Evolutionary conservation across 1,284 basidiomycete species (phyloP), one percentile per base, ranked within the genome.

Genomic region (Leucoagaricus sp.): DNA sequence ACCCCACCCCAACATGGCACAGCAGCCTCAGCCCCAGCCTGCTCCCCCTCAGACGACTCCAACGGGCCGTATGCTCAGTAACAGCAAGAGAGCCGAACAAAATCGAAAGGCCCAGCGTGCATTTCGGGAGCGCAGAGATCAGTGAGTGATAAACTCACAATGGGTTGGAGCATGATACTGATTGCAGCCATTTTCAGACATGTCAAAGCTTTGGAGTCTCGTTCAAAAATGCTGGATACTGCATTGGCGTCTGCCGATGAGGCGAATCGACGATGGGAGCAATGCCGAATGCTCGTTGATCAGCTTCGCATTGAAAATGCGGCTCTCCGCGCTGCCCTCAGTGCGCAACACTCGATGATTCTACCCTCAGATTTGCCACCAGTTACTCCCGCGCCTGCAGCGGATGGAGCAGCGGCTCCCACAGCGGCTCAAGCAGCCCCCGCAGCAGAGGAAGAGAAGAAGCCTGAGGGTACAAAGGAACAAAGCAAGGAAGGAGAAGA

Each of bases 51-150:
- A 45, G 9, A 5, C 64, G 52, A 60, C 72, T 26, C 65, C 72
- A 23, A 67, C 71, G 17, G 78, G 79, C 34, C 75, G 87, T 49
- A 72, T 80, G 23, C 77, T 93, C 47, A 90, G 86, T 69, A 83
- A 81, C 66, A 89, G 85, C 67, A 93, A 93, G 68, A 82, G 90
- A 10, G 91, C 91, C 34, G 91, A 93, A 64, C 91, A 93, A 75
- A 93, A 93, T 69, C 77, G 91, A 63, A 93, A 91, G 66, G 91
- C 91, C 0, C 91, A 93, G 72, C 79, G 91, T 28, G 91, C 91
- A 1, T 93, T 93, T 68, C 75, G 91, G 60, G 91, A 93, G 68
- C 83, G 91, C 34, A 76, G 91, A 65, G 91, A 93, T 73, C 86
- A 89, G 90, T 93, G 56, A 72, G 88, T 80, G 60, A 52, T 62